Base-by-base conservation (phyloP, 2,329 filamentous ascomycete genomes). In the Alternaria brassicicola region DNA sequence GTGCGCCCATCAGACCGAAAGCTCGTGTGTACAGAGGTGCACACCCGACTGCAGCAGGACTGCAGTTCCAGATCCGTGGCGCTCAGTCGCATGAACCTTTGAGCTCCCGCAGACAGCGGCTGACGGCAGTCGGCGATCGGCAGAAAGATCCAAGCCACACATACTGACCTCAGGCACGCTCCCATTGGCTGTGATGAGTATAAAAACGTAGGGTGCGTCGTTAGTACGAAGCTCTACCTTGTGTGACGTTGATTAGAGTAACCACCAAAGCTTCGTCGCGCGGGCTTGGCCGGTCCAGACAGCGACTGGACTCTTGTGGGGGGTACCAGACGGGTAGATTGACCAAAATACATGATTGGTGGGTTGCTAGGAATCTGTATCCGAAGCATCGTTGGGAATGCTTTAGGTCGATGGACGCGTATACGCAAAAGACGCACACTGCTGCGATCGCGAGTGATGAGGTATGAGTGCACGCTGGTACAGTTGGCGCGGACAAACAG, bases 101-200 rank as follows among this genome's bases (percentile, higher is more conserved):
- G 38, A 57, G 53, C 59, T 65, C 23, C 46, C 55, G 61, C 63
- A 55, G 55, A 43, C 55, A 43, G 54, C 57, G 57, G 60, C 52
- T 57, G 49, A 42, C 46, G 31, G 60, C 48, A 54, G 61, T 57
- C 42, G 55, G 50, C 47, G 55, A 65, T 63, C 46, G 38, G 31
- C 26, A 26, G 17, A 38, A 52, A 23, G 15, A 38, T 47, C 31
- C 33, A 48, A 30, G 30, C 48, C 17, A 35, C 19, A 26, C 30
- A 26, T 47, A 13, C 15, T 41, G 19, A 38, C 17, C 26, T 47
- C 23, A 42, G 28, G 17, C 19, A 25, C 13, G 47, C 19, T 26
- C n/a, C 23, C 21, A 57, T 53, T 65, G 63, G 63, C 31, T 19
- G 42, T 15, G 42, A 13, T 52, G 21, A 17, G 41, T 17, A 17